Evolutionary conservation across 352 stramenopile genomes (phyloP).

Genomic region (Pythium aristosporum): DNA sequence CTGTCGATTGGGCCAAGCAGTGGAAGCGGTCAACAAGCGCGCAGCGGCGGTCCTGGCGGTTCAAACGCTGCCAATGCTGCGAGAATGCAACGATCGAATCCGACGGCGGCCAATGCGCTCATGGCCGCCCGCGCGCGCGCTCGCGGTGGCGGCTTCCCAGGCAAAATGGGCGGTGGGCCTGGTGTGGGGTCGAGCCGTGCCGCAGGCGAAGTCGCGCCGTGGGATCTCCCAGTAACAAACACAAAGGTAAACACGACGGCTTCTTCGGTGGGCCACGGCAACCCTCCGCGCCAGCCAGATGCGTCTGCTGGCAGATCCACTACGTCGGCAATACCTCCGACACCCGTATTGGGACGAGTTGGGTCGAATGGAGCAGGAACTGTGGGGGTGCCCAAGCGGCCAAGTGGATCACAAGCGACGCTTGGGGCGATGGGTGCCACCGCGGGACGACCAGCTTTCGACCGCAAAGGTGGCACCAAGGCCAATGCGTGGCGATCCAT

Average conservation of each 20-base stretch:
- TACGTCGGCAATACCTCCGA: background rate
- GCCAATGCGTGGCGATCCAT: conserved; percentile 14
- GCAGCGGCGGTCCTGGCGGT: conserved; percentile 22
- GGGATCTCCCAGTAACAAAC: conserved; percentile 67
- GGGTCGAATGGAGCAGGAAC: conserved; percentile 1
- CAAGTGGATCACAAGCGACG: conserved; percentile 4
- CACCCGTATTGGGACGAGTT: conserved; percentile 1
- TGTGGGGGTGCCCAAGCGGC: background rate
- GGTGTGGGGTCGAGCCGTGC: conserved; percentile 30
- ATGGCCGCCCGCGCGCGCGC: conserved; percentile 70
- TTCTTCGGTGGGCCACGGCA: background rate
- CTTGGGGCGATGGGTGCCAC: background rate
- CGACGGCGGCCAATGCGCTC: conserved; percentile 64
- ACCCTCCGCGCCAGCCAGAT: background rate
- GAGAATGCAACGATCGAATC: conserved; percentile 41
- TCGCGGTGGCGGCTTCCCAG: conserved; percentile 53
- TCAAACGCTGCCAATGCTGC: conserved; percentile 7
- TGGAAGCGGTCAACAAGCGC: background rate
- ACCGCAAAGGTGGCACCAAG: background rate
- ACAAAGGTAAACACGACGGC: conserved; percentile 14
- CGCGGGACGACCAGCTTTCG: background rate
- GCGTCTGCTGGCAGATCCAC: background rate
- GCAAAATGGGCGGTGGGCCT: conserved; percentile 45
- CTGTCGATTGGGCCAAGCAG: conserved; percentile 5
- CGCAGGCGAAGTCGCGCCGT: conserved; percentile 60